Conservation (phyloP, 2,329 filamentous ascomycete genomes). For the Ophiostoma ips region DNA sequence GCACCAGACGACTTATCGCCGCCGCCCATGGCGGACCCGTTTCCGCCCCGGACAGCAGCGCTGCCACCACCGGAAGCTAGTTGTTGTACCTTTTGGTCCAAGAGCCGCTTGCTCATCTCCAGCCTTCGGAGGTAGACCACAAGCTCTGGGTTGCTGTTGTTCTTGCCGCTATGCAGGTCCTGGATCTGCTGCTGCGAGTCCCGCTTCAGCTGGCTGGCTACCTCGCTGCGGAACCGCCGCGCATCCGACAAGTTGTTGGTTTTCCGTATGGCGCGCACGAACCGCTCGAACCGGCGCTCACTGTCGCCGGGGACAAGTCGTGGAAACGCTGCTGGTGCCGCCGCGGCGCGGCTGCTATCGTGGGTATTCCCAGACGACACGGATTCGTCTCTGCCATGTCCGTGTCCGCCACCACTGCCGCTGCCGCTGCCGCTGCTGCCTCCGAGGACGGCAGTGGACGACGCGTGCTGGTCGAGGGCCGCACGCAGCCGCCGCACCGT, state of each 20-base stretch:
- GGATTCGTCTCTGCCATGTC: background rate
- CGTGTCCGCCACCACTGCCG: background rate
- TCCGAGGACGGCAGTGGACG: slow-evolving; percentile 38
- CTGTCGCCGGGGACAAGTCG: slow-evolving; percentile 69
- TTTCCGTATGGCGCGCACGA: slow-evolving; percentile 77
- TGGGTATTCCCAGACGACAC: background rate
- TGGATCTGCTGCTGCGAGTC: slow-evolving; percentile 56
- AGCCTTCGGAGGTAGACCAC: slow-evolving; percentile 68
- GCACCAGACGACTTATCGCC: background rate
- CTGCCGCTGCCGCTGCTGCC: slow-evolving; percentile 22
- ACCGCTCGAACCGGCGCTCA: slow-evolving; percentile 87
- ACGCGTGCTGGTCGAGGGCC: slow-evolving; percentile 84
- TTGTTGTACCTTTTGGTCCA: slow-evolving; percentile 79
- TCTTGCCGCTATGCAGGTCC: slow-evolving; percentile 1
- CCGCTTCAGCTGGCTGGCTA: slow-evolving; percentile 79
- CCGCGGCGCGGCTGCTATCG: background rate
- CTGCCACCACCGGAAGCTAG: slow-evolving; percentile 40
- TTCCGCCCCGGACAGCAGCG: background rate
- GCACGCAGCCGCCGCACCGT: slow-evolving; percentile 85
- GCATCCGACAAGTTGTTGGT: slow-evolving; percentile 88
- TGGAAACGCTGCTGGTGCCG: slow-evolving; percentile 43
- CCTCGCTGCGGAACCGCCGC: slow-evolving; percentile 78
- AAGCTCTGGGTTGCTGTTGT: slow-evolving; percentile 51
- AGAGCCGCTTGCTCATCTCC: slow-evolving; percentile 78
- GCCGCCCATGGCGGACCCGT: background rate